phyloP scores from a whole-genome alignment of 345 rosid genomes.

The Aegle marmelos region DNA sequence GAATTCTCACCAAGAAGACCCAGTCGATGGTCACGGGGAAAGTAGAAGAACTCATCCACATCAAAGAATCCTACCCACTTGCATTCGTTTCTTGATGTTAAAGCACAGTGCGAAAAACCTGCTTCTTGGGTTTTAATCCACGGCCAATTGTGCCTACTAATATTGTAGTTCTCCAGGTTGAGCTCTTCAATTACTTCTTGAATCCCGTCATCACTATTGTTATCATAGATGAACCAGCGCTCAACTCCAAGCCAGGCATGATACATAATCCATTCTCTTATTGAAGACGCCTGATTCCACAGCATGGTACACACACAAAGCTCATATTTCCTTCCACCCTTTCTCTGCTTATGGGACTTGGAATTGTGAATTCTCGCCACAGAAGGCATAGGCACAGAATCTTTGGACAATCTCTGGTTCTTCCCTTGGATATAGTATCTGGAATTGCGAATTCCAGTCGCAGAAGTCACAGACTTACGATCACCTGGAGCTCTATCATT shows the following conservation, averaged over 20 bases:
- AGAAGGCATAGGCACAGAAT: conserved; percentile 45
- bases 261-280: conserved; percentile 84
- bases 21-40: conserved; percentile 40
- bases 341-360: conserved; percentile 20
- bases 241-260: conserved; percentile 93
- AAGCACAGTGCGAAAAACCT: conserved; percentile 88
- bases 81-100: conserved; percentile 77
- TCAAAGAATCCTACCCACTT: conserved; percentile 94
- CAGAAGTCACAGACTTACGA: conserved; percentile 22
- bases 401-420: conserved; percentile 12
- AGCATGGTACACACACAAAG: conserved; percentile 91
- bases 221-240: conserved; percentile 96
- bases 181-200: conserved; percentile 58
- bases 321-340: conserved; percentile 42
- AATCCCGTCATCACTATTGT: conserved; percentile 80
- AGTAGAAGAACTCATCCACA: conserved; percentile 92
- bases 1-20: conserved; percentile 54
- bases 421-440: background rate
- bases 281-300: conserved; percentile 85
- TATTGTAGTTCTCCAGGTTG: conserved; percentile 50
- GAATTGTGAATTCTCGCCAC: conserved; percentile 50
- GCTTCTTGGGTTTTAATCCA: conserved; percentile 99
- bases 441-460: conserved; percentile 15
- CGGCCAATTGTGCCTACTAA: conserved; percentile 84
- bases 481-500: conserved; percentile 21